A percentile compares a stretch with the other conserved stretches of the same genome.
Evolutionary conservation across 495 filamentous ascomycete species (phyloP).

Genomic region (Talaromyces adpressus): DNA sequence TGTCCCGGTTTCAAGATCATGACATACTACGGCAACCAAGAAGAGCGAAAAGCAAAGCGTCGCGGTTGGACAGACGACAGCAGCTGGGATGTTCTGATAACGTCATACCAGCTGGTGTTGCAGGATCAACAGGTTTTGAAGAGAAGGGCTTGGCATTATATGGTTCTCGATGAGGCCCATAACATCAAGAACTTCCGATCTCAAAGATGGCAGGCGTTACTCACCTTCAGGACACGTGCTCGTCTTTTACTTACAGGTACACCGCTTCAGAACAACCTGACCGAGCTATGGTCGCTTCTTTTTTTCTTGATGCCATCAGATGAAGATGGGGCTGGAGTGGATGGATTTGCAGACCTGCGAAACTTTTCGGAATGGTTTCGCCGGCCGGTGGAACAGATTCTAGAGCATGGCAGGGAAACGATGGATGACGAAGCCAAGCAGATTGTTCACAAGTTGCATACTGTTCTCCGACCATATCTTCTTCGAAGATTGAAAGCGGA

Average conservation of each 20-base stretch:
- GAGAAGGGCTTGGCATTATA: conserved; percentile 91
- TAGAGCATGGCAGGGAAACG: conserved; percentile 87
- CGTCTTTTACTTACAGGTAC: conserved; percentile 90
- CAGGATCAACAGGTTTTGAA: conserved; percentile 93
- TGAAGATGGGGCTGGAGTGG: conserved; percentile 59
- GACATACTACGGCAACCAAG: conserved; percentile 89
- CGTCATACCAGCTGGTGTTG: conserved; percentile 91
- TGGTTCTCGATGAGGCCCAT: conserved; percentile 97
- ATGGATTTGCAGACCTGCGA: conserved; percentile 80
- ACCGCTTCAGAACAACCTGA: conserved; percentile 93
- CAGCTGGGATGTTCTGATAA: conserved; percentile 94
- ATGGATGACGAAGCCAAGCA: conserved; percentile 88
- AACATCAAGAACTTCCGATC: conserved; percentile 99
- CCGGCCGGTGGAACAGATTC: conserved; percentile 85
- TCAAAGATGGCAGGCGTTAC: conserved; percentile 88
- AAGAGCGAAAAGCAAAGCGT: conserved; percentile 86
- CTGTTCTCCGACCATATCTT: conserved; percentile 86
- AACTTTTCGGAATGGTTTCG: conserved; percentile 94
- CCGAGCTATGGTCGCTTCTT: conserved; percentile 92
- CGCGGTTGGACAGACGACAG: conserved; percentile 86
- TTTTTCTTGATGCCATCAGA: conserved; percentile 94
- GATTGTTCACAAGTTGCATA: conserved; percentile 86
- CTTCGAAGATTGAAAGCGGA: conserved; percentile 91
- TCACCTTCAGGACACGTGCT: conserved; percentile 83
- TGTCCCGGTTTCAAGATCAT: conserved; percentile 97